Evolutionary conservation across 2,329 filamentous ascomycete genomes (phyloP), one percentile per base, ranked within the genome.

Genomic region (Tolypocladium album): DNA sequence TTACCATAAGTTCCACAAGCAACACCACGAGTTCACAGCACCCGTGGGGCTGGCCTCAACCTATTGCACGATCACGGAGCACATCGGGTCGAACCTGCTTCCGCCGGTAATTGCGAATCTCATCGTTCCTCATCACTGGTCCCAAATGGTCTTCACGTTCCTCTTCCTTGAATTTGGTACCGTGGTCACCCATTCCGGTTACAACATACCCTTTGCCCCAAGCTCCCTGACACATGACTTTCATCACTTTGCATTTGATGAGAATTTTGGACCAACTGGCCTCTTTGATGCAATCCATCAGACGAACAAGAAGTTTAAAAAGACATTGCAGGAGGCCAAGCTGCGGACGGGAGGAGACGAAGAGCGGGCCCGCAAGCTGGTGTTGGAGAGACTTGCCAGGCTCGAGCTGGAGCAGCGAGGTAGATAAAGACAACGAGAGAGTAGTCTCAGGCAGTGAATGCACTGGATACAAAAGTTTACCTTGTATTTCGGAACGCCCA

Each of bases 41-140:
- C 80, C 79, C 2, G 75, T 83, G 4, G 76, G 78, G 0, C 68
- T 82, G 3, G 75, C 80, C 0, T 75, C 79, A 1, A 77, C 82
- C 61, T 82, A 80, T 62, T 78, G 78, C 1, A 79, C 81, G 63
- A 77, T 79, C 0, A 63, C 78, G 40, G 80, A 82, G 67, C 78
- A 82, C 64, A 62, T 82, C 3, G 61, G 80, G 20, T 76, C 79
- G 13, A 81, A 82, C 63, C 71, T 75, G 7, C 63, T 82, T 40
- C 79, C 80, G 1, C 74, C 81, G 15, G 71, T 71, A 1, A 64
- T 82, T n/a, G 63, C 60, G 20, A 55, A 56, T 3, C 0, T 62
- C 4, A 13, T 63, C 4, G 59, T 64, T 2, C 59, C 60, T 2
- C 63, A 64, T 45, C 63, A 64, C 56, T 63, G 61, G 63, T 61